Percentiles rank a stretch among this genome's conserved stretches.
phyloP scores from a whole-genome alignment of 2,329 filamentous ascomycete genomes.

The Neodidymelliopsis sp. region DNA sequence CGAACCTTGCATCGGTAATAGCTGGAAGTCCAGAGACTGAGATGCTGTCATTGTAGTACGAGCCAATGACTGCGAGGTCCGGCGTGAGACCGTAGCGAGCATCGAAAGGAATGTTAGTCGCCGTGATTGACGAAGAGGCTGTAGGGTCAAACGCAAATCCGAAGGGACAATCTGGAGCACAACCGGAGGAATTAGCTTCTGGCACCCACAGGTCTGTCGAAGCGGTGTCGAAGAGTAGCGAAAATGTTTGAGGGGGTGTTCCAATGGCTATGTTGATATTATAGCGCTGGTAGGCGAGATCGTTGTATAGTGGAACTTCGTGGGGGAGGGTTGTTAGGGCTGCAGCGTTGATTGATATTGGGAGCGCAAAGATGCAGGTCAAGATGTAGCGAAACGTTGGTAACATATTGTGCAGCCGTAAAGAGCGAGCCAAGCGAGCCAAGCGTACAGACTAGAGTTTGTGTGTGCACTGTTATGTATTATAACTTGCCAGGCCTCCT shows the following conservation, averaged over 20 bases:
- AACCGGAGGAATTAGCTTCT: conserved; percentile 16
- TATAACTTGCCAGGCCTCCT: not conserved
- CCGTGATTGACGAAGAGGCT: not conserved
- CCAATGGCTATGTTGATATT: conserved; percentile 19
- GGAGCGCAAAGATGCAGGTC: not conserved
- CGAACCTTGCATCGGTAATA: conserved; percentile 9
- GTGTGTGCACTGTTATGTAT: no score
- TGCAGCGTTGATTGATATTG: not conserved
- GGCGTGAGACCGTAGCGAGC: conserved; percentile 23
- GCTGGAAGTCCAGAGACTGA: not conserved
- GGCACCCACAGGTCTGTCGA: conserved; percentile 24
- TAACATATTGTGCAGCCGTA: no score
- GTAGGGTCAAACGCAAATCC: conserved; percentile 7
- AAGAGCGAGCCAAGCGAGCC: no score
- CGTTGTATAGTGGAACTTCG: conserved; percentile 6
- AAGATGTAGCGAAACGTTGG: no score
- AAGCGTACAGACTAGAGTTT: no score
- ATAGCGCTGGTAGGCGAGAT: conserved; percentile 18
- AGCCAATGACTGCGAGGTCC: conserved; percentile 18
- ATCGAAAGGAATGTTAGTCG: conserved; percentile 12
- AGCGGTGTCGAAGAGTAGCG: conserved; percentile 18
- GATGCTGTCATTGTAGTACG: conserved; percentile 23
- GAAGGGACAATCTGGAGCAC: conserved; percentile 15
- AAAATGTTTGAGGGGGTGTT: conserved; percentile 19
- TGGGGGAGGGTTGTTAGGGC: not conserved